These are phyloP conservation scores for Anthoceros angustus DNA, from an alignment of 225 moss, liverwort and hornwort genomes.

Conservation along the genomic window DNA sequence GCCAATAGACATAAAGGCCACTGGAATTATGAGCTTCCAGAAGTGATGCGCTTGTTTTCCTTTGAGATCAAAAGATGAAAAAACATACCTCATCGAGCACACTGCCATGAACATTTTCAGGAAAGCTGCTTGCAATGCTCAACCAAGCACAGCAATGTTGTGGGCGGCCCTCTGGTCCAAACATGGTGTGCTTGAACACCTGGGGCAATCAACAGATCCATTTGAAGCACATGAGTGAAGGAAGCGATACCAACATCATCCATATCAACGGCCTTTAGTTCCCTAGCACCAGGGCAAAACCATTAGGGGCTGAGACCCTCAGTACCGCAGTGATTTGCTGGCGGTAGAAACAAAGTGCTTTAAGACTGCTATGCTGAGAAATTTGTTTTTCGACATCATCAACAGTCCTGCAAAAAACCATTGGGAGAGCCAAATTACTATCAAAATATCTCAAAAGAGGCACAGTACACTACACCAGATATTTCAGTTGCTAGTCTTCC, in stretches of 20 bases:
- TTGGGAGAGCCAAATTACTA: neutral
- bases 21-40: neutral
- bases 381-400: conserved; percentile 95
- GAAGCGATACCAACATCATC: neutral
- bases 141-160: conserved; percentile 99
- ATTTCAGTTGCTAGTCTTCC: neutral
- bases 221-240: neutral
- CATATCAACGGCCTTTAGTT: too few relatives aligned
- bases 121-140: conserved; percentile 68
- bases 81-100: conserved; percentile 63
- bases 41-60: neutral
- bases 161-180: conserved; percentile 94
- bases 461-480: neutral
- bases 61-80: conserved; percentile 2
- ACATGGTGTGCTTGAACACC: conserved; percentile 97
- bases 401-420: conserved; percentile 36
- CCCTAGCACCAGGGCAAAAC: neutral
- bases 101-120: conserved; percentile 90
- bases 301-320: too few relatives aligned
- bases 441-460: neutral
- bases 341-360: conserved; percentile 79
- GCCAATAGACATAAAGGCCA: neutral
- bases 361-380: conserved; percentile 70
- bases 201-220: conserved; percentile 8
- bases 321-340: conserved; percentile 85